Evolutionary conservation across 352 stramenopile genomes (phyloP).

Genomic region (Elongisporangium anandrum): DNA sequence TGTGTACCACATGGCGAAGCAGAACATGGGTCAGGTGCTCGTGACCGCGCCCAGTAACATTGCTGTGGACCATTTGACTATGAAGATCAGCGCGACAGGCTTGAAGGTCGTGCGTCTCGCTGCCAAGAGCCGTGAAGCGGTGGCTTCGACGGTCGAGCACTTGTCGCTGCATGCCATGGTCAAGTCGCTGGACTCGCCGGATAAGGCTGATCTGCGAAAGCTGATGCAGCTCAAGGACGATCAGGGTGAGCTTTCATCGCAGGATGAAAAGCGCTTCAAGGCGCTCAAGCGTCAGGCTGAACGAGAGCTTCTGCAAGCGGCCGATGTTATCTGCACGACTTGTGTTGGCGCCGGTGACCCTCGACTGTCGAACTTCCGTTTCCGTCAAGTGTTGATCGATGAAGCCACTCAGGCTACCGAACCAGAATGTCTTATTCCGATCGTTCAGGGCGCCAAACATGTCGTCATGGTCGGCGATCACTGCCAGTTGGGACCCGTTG

Average conservation of each 20-base stretch:
- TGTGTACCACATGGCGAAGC: conserved; percentile 99
- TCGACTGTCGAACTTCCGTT: conserved; percentile 97
- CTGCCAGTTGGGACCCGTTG: conserved; percentile 96
- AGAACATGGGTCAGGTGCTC: conserved; percentile 98
- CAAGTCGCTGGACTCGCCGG: conserved; percentile 81
- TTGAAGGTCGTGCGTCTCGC: conserved; percentile 98
- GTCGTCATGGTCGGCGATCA: conserved; percentile 99
- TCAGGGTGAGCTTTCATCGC: conserved; percentile 90
- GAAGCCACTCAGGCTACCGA: conserved; percentile 99
- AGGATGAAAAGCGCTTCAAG: conserved; percentile 96
- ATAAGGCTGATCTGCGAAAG: conserved; percentile 91
- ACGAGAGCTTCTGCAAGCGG: conserved; percentile 96
- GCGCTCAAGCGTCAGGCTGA: conserved; percentile 90
- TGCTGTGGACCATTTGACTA: conserved; percentile 95
- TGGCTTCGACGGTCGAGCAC: conserved; percentile 95
- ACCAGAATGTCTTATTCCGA: conserved; percentile 98
- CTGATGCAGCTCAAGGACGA: conserved; percentile 95
- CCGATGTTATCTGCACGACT: conserved; percentile 99
- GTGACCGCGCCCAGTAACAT: conserved; percentile 99
- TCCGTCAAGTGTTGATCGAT: conserved; percentile 99
- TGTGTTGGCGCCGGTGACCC: conserved; percentile 97
- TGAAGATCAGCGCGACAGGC: conserved; percentile 97
- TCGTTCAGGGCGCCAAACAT: conserved; percentile 98
- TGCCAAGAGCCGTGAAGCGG: conserved; percentile 96
- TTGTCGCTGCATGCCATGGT: conserved; percentile 98